phyloP scores from a whole-genome alignment of 163 green algal genomes.

The Chloromonas sp. region DNA sequence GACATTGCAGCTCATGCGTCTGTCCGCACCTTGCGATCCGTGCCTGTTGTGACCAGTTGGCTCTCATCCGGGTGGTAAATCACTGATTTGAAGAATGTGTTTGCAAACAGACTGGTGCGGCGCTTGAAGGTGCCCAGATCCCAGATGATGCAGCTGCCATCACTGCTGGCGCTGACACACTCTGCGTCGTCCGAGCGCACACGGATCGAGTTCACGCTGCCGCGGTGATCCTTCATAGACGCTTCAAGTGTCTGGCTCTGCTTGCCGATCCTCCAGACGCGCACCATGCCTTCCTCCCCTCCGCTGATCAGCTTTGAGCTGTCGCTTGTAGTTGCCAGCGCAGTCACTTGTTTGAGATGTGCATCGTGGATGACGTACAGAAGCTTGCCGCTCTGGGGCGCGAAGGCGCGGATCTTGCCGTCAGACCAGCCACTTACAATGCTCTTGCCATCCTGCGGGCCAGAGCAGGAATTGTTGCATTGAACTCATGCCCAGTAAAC shows the following conservation, averaged over 20 bases:
- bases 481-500: not conserved
- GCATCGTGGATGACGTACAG: constrained; percentile 78
- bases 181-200: constrained; percentile 50
- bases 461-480: not conserved
- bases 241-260: constrained; percentile 56
- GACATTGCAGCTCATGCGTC: too few relatives aligned
- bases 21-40: constrained; percentile 62
- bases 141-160: constrained; percentile 86
- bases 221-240: constrained; percentile 80
- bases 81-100: constrained; percentile 78
- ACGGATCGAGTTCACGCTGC: constrained; percentile 61
- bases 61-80: constrained; percentile 77
- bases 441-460: constrained; percentile 54
- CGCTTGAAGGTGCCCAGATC: constrained; percentile 67
- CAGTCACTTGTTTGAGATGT: constrained; percentile 68
- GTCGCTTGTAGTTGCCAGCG: constrained; percentile 60
- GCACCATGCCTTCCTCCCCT: constrained; percentile 63
- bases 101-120: constrained; percentile 62
- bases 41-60: constrained; percentile 70
- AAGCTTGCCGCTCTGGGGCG: constrained; percentile 71
- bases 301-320: constrained; percentile 59
- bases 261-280: constrained; percentile 58
- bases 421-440: constrained; percentile 81
- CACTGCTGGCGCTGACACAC: constrained; percentile 56
- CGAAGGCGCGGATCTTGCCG: constrained; percentile 78